Evolutionary conservation across 495 filamentous ascomycete species (phyloP).

Genomic region (Lepraria neglecta): DNA sequence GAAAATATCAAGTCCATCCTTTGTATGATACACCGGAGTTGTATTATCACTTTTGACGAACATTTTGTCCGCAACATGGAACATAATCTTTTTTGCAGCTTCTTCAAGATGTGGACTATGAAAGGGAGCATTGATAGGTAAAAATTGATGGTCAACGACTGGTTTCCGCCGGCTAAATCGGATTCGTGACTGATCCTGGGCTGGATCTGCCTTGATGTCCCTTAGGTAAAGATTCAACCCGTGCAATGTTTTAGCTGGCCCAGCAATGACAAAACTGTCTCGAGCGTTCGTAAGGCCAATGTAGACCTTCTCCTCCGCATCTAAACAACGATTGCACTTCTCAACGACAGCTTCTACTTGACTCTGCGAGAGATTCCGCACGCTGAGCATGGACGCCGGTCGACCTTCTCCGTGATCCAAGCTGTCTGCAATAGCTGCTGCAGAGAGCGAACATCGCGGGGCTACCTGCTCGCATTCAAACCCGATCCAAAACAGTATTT

Average conservation of each 20-base stretch:
- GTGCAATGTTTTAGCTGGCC: too few relatives aligned
- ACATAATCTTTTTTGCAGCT: slow-evolving; percentile 40
- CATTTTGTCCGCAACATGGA: too few relatives aligned
- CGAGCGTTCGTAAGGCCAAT: too few relatives aligned
- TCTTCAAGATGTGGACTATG: slow-evolving; percentile 63
- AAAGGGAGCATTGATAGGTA: slow-evolving; percentile 94
- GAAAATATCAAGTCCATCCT: too few relatives aligned
- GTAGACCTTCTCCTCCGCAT: background rate
- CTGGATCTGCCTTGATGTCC: slow-evolving; percentile 94
- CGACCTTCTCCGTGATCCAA: slow-evolving; percentile 84
- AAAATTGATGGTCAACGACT: slow-evolving; percentile 90
- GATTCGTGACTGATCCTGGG: slow-evolving; percentile 86
- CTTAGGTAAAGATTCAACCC: too few relatives aligned
- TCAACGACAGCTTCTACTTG: background rate
- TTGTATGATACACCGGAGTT: too few relatives aligned
- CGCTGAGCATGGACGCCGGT: slow-evolving; percentile 45
- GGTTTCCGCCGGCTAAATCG: slow-evolving; percentile 90
- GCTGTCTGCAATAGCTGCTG: slow-evolving; percentile 80
- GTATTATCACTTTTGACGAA: too few relatives aligned
- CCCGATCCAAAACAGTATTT: slow-evolving; percentile 96
- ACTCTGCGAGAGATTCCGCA: background rate
- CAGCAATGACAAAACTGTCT: too few relatives aligned
- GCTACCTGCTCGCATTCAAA: slow-evolving; percentile 93
- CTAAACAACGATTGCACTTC: background rate
- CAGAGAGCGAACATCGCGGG: slow-evolving; percentile 81